Base-by-base conservation (phyloP, 73 alveolate genomes). In the Symbiodinium natans region DNA sequence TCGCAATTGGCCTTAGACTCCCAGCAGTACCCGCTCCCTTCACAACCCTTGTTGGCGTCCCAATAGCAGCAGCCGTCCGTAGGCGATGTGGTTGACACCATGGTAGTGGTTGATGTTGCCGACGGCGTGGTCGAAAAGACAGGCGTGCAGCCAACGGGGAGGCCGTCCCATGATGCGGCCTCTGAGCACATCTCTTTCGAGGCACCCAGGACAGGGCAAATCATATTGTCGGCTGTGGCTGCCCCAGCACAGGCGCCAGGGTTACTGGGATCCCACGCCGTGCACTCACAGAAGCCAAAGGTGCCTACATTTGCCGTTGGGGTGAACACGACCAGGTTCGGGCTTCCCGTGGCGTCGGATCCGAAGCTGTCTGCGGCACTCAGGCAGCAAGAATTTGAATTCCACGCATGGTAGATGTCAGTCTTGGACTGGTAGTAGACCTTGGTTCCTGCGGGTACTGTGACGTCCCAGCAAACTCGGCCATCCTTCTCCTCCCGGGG, bases 231-330 rank as follows among this genome's bases (percentile, higher is more conserved):
- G 75, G 95, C 46, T 3, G 95, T 88, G 29, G 95, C 95, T 42
- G 40, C 86, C 7, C 95, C 95, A n/a, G 95, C 95, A 29, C 95
- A 88, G 19, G 94, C 54, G 42, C 95, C 95, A 38, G 95, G 95
- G 36, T 88, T 88, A 39, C 74, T 88, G n/a, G 95, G 95, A 56
- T 88, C 95, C 95, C 95, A 88, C n/a, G 95, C 86, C 11, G 95
- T 88, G 86, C 95, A 88, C 75, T 88, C 95, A 21, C 95, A 88
- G 74, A 88, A 88, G 31, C 95, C 95, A 68, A 88, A 88, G 73
- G 74, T 88, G 33, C 86, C 85, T 23, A 86, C 73, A 11, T 82
- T 88, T 23, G 95, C 86, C 17, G 95, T 63, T 34, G 77, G 77
- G 10, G 77, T 88, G 46, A 88, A 88, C 36, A 88, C 95, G 46